Evolutionary conservation across 2,329 filamentous ascomycete genomes (phyloP).

Genomic region (Pseudodiploospora longispora): DNA sequence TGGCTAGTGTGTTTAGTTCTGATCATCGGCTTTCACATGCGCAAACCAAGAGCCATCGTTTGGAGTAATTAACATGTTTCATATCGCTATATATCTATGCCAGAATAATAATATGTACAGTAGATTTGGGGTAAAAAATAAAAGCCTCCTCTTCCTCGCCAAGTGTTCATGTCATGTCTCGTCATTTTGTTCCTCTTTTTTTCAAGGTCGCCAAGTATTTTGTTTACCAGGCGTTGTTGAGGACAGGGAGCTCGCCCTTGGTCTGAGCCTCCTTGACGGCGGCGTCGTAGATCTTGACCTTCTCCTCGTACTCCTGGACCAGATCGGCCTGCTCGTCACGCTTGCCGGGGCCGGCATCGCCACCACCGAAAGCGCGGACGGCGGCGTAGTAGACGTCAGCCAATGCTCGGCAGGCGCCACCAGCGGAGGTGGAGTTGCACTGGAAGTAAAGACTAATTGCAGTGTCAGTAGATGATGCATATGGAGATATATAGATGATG

Average conservation of each 20-base stretch:
- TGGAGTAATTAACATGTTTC: no score
- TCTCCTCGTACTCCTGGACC: conserved; percentile 24
- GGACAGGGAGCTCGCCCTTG: conserved; percentile 15
- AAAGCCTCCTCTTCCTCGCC: no score
- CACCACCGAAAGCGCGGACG: conserved; percentile 28
- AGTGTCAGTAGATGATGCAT: background rate
- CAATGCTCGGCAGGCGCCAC: conserved; percentile 22
- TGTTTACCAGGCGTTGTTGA: background rate
- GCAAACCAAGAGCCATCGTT: no score
- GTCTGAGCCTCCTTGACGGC: conserved; percentile 27
- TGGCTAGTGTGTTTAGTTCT: no score
- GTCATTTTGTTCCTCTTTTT: no score
- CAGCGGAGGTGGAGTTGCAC: conserved; percentile 17
- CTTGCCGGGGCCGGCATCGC: conserved; percentile 20
- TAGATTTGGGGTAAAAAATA: no score
- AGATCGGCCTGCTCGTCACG: conserved; percentile 17
- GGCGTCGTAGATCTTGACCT: conserved; percentile 25
- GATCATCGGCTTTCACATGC: no score
- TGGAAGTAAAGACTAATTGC: conserved; percentile 27
- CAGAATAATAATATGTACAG: no score
- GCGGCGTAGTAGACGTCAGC: conserved; percentile 34
- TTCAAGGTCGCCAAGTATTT: no score
- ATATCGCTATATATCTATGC: no score
- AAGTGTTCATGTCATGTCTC: no score
- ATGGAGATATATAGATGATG: background rate